A percentile compares a stretch with the other conserved stretches of the same genome.
phyloP scores from a whole-genome alignment of 208 protist species.

The Trypanosoma scelopori region DNA sequence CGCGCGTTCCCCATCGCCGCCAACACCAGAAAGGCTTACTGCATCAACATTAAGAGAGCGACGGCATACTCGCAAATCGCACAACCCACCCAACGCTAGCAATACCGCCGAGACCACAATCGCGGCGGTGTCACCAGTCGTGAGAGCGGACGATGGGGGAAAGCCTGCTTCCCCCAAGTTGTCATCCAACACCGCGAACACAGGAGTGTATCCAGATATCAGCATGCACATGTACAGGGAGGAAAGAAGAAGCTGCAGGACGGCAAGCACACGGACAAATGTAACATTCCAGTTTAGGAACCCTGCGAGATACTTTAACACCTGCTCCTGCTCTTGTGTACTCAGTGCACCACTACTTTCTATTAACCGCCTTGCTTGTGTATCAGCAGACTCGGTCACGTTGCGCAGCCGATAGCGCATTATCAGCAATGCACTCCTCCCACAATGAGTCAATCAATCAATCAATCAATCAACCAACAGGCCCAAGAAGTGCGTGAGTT shows the following conservation, averaged over 20 bases:
- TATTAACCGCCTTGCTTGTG: constrained; percentile 37
- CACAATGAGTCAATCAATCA: too few relatives aligned
- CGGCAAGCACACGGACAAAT: constrained; percentile 47
- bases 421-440: constrained; percentile 9
- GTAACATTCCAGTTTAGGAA: constrained; percentile 38
- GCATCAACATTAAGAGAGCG: constrained; percentile 29
- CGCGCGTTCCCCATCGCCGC: neutral
- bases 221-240: constrained; percentile 56
- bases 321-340: constrained; percentile 66
- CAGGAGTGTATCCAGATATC: constrained; percentile 36
- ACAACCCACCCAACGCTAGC: constrained; percentile 29
- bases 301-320: constrained; percentile 58
- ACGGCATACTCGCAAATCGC: constrained; percentile 26
- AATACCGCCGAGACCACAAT: constrained; percentile 29
- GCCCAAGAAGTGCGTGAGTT: too few relatives aligned
- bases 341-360: constrained; percentile 51
- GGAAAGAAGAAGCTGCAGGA: constrained; percentile 49
- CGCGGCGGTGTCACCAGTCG: constrained; percentile 18
- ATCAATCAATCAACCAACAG: too few relatives aligned
- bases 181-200: constrained; percentile 38
- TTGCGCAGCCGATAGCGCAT: constrained; percentile 61
- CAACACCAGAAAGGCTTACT: constrained; percentile 1
- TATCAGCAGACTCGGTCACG: constrained; percentile 14
- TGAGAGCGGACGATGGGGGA: constrained; percentile 12
- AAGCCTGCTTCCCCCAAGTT: constrained; percentile 4